These are phyloP conservation scores for Thraustotheca clavata DNA, from an alignment of 352 stramenopile genomes.

Conservation along the genomic window DNA sequence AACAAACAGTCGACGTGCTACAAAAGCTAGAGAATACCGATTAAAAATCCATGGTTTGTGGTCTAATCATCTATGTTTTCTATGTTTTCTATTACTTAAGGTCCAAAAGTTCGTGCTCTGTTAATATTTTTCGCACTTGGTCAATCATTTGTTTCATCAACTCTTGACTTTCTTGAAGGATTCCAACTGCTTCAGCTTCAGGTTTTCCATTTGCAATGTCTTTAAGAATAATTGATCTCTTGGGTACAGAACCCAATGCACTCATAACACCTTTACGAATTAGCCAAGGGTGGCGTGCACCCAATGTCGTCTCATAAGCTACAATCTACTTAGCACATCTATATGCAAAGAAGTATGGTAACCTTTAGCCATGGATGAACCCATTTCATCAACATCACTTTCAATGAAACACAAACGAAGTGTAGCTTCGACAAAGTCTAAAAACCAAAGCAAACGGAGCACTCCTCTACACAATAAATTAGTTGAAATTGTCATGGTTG, in stretches of 20 bases:
- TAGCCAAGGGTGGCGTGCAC: conserved; percentile 70
- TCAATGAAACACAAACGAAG: conserved; percentile 59
- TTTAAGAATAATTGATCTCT: conserved; percentile 43
- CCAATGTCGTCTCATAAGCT: conserved; percentile 77
- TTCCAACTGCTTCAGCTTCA: conserved; percentile 31
- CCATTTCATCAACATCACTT: conserved; percentile 54
- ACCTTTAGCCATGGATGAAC: conserved; percentile 45
- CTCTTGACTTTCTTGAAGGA: conserved; percentile 36
- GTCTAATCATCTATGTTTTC: neutral
- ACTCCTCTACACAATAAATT: conserved; percentile 44
- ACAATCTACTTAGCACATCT: neutral
- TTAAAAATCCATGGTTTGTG: too few species aligned
- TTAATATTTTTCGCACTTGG: conserved; percentile 43
- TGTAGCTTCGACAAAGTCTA: conserved; percentile 76
- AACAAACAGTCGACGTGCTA: conserved; percentile 74
- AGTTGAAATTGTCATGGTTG: neutral
- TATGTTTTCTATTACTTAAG: conserved; percentile 46
- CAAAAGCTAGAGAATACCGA: conserved; percentile 36
- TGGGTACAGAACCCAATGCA: conserved; percentile 53
- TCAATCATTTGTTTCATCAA: conserved; percentile 40
- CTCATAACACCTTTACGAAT: conserved; percentile 78
- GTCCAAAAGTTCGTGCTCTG: conserved; percentile 56
- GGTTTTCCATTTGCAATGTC: conserved; percentile 32
- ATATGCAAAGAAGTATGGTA: neutral
- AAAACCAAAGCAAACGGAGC: conserved; percentile 68